A percentile compares a stretch with the other conserved stretches of the same genome.
Conservation (phyloP, 495 filamentous ascomycete species). For the Aspergillus homomorphus region DNA sequence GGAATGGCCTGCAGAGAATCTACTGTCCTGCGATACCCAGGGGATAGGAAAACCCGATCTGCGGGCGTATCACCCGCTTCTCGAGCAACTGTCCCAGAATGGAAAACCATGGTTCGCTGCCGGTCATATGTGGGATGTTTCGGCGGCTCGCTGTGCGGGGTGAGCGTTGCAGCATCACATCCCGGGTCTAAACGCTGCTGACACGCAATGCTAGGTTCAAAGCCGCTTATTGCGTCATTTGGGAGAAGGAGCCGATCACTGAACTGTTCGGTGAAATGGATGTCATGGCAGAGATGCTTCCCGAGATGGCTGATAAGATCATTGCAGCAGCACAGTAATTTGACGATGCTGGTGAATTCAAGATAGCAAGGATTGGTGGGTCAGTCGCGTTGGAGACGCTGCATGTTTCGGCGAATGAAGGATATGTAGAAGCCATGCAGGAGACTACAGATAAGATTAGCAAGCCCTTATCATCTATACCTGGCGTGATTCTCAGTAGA, state of each 20-base stretch:
- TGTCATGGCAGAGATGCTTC: constrained; percentile 37
- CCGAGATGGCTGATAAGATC: constrained; percentile 40
- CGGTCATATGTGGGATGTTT: constrained; percentile 39
- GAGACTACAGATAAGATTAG: too few relatives aligned
- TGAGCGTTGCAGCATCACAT: constrained; percentile 12
- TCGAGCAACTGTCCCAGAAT: constrained; percentile 23
- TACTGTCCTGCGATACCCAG: constrained; percentile 30
- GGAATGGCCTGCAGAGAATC: constrained; percentile 34
- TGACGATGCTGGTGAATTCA: neutral
- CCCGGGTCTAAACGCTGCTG: neutral
- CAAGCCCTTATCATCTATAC: too few relatives aligned
- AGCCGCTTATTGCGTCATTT: constrained; percentile 32
- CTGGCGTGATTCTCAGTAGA: too few relatives aligned
- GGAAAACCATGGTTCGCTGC: constrained; percentile 36
- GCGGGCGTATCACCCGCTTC: constrained; percentile 26
- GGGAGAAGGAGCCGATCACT: constrained; percentile 34
- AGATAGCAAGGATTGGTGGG: neutral
- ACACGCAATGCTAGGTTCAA: constrained; percentile 27
- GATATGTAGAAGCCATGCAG: too few relatives aligned
- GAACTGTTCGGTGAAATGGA: constrained; percentile 39
- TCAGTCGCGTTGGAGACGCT: neutral
- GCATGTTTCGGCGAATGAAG: neutral
- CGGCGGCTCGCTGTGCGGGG: constrained; percentile 31
- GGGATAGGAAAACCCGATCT: constrained; percentile 35
- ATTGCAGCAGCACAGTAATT: constrained; percentile 18